These are phyloP conservation scores for Butyriboletus loyo DNA, from an alignment of 768 basidiomycete species.

Conservation along the genomic window DNA sequence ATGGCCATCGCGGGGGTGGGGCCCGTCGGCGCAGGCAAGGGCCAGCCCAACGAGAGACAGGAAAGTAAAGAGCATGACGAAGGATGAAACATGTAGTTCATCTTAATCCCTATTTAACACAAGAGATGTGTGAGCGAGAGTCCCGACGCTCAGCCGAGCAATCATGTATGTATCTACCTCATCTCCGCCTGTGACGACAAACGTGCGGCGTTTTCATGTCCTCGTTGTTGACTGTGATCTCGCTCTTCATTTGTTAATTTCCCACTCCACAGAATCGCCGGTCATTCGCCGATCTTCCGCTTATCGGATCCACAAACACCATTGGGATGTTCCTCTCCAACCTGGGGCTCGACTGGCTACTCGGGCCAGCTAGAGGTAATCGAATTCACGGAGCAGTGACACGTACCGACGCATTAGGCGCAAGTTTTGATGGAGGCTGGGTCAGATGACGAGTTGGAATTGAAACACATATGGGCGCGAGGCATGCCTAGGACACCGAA, in stretches of 20 bases:
- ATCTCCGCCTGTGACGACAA: not conserved
- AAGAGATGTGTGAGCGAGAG: not conserved
- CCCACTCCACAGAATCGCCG: not conserved
- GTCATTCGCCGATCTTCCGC: no score
- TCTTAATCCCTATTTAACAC: not conserved
- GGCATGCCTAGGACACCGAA: no score
- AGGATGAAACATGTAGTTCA: not conserved
- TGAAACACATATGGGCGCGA: no score
- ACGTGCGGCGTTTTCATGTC: not conserved
- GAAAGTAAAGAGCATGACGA: slow-evolving; percentile 14
- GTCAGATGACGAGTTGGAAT: no score
- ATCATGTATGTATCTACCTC: no score
- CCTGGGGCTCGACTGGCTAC: not conserved
- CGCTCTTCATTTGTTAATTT: not conserved
- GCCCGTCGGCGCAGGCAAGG: slow-evolving; percentile 19
- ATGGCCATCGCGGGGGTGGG: slow-evolving; percentile 27
- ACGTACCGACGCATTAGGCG: not conserved
- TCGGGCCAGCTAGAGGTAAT: not conserved
- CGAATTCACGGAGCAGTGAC: not conserved
- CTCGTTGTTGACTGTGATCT: no score
- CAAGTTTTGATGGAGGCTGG: no score
- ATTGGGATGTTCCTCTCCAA: not conserved
- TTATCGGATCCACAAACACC: no score
- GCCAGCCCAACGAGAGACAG: slow-evolving; percentile 18
- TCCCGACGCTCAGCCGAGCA: no score